Evolutionary conservation across 106 monocot species (phyloP), one percentile per base, ranked within the genome.

Genomic region (Acanthochlamys bracteata): DNA sequence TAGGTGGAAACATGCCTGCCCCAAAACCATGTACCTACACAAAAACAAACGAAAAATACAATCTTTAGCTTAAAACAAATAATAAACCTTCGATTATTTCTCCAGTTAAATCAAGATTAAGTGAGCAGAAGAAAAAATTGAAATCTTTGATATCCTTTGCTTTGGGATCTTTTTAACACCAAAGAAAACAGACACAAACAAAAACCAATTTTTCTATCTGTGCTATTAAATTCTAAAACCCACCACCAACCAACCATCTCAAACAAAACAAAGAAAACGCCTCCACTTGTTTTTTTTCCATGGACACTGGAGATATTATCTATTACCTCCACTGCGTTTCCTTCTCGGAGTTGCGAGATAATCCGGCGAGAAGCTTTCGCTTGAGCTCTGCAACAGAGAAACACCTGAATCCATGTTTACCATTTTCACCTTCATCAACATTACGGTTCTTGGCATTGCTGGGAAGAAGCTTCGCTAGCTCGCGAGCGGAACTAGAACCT

Each of bases 301-400:
- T 6, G 1, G 33, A 33, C n/a, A n/a, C n/a, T n/a, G 33, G 33
- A 33, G 6, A 33, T 33, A 33, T 33, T 33, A 33, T 33, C 33
- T 6, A 33, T 69, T 85, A 96, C 95, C 95, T 90, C 95, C 95
- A 96, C 14, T 77, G 82, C 52, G 76, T 77, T 78, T 96, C 87
- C 0, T 42, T 63, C 20, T 74, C 75, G 66, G 42, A 27, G 53
- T 47, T 58, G 47, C 66, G 67, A 10, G 59, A 65, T 20, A 96
- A 46, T 4, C 95, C 77, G 53, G 86, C 83, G 60, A 87, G 56
- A 24, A 95, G 65, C 68, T 79, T 78, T 53, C 75, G 75, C 79
- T 85, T 96, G 57, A 96, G 67, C 16, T 88, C 80, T 1, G 80
- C 63, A 8, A 90, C 72, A 7, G 86, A 90, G 82, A 96, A 84